phyloP scores from a whole-genome alignment of 2,329 filamentous ascomycete genomes.

The Alternaria sp. region DNA sequence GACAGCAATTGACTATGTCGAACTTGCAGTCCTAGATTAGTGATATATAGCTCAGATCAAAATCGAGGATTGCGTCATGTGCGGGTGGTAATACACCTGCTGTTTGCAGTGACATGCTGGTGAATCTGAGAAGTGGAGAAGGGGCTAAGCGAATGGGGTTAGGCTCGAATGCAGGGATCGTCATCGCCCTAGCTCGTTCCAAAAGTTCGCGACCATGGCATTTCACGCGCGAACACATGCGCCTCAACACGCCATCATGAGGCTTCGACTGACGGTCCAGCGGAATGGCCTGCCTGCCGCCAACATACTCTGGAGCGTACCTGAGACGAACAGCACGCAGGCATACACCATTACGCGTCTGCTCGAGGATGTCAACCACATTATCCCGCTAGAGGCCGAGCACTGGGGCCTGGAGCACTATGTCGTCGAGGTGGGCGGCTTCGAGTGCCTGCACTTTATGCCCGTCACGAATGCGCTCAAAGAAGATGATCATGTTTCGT shows the following conservation, averaged over 20 bases:
- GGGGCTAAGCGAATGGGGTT: background rate
- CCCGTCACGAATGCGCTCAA: constrained; percentile 72
- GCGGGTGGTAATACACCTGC: background rate
- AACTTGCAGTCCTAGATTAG: background rate
- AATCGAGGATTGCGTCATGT: constrained; percentile 4
- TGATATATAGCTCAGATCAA: background rate
- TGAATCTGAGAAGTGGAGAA: background rate
- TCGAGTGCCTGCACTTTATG: constrained; percentile 89
- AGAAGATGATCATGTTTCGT: constrained; percentile 85
- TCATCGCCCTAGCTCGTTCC: constrained; percentile 6
- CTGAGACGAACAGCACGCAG: constrained; percentile 38
- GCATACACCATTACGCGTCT: constrained; percentile 73
- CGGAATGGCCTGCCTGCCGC: constrained; percentile 45
- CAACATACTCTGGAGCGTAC: constrained; percentile 49
- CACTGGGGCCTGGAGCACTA: constrained; percentile 93
- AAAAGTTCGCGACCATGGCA: constrained; percentile 9
- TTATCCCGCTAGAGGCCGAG: constrained; percentile 79
- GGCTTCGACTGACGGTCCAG: constrained; percentile 47
- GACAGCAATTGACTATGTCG: background rate
- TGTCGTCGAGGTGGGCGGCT: constrained; percentile 76
- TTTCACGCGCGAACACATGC: constrained; percentile 4
- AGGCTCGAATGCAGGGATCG: constrained; percentile 1
- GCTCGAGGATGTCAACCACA: constrained; percentile 77
- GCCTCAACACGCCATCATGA: constrained; percentile 34
- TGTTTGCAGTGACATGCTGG: background rate